Conservation (phyloP, 73 alveolate species). For the Paramecium sexaurelia region DNA sequence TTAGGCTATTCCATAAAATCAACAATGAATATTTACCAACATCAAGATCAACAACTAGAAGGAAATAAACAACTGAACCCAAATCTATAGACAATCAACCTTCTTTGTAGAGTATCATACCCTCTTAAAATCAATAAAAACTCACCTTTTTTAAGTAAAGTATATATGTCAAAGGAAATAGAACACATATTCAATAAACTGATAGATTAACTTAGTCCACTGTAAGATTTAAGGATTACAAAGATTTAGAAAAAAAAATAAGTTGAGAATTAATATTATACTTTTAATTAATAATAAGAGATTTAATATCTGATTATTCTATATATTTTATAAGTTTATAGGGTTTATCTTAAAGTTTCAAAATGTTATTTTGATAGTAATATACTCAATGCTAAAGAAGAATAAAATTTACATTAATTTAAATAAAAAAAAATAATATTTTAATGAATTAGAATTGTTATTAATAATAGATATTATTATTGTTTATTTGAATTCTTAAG, state of each 20-base stretch:
- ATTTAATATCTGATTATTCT: too few species aligned
- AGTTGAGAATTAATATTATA: neutral
- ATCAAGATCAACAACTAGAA: neutral
- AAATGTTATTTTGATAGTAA: too few species aligned
- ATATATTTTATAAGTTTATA: too few species aligned
- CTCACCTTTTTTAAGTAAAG: neutral
- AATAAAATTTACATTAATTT: neutral
- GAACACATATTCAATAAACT: neutral
- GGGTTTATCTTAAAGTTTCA: too few species aligned
- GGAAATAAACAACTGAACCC: constrained; percentile 16
- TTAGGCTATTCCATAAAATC: constrained; percentile 3
- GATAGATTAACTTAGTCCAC: constrained; percentile 10
- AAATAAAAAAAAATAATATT: neutral
- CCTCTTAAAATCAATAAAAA: neutral
- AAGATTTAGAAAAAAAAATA: neutral
- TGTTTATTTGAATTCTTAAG: too few species aligned
- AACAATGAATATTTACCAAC: constrained; percentile 19
- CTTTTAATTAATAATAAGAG: neutral
- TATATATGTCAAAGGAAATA: neutral
- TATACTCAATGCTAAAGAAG: too few species aligned
- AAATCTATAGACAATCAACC: neutral
- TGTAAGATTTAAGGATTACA: neutral
- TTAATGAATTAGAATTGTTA: too few species aligned
- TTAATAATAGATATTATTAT: too few species aligned
- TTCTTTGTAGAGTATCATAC: neutral